Base-by-base conservation (phyloP, 371 early-diverging fungal species). In the Saksenaea vasiformis region DNA sequence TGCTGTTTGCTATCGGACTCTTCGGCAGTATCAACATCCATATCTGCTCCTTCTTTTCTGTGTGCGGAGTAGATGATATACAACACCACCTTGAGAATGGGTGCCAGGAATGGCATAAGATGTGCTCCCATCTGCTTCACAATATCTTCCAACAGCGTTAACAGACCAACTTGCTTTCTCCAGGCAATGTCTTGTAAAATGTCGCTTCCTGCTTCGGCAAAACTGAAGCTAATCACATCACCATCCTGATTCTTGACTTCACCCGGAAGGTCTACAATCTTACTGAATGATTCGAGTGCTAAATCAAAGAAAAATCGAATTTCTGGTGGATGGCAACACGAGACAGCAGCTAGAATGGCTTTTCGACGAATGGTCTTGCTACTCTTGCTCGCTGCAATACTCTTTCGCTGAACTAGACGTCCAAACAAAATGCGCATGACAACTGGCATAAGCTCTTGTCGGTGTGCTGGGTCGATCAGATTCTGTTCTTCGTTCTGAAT, bases 391-490 rank as follows among this genome's bases (percentile, higher is more conserved):
- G 87, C 80, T 54, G 87, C 83, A 60, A 87, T 84, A 28, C 87
- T 83, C 14, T 81, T 82, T 38, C 91, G 81, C 43, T 86, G 86
- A 53, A 93, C 85, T 63, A 95, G 77, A 68, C 95, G 93, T 22
- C 99, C 99, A 69, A 91, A 95, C 9, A 98, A 82, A 27, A 98
- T 70, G 24, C 96, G 90, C 65, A 91, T 79, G 1, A 97, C 67
- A 31, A 94, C 79, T 14, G 88, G 88, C 83, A 93, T 85, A 24
- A 93, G 62, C 31, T 82, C 82, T 5, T 74, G 73, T 27, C 92
- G 91, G 66, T 94, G 90, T 13, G 82, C 71, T 2, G 78, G 69
- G 59, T 89, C 88, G 57, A 93, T 85, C 19, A 81, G 74, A 7
- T 74, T 77, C 31, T 78, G 79, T 34, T 88, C 84, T 26, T 83